Evolutionary conservation across 2,329 filamentous ascomycete species (phyloP).

Genomic region (Ophiostoma quercus): DNA sequence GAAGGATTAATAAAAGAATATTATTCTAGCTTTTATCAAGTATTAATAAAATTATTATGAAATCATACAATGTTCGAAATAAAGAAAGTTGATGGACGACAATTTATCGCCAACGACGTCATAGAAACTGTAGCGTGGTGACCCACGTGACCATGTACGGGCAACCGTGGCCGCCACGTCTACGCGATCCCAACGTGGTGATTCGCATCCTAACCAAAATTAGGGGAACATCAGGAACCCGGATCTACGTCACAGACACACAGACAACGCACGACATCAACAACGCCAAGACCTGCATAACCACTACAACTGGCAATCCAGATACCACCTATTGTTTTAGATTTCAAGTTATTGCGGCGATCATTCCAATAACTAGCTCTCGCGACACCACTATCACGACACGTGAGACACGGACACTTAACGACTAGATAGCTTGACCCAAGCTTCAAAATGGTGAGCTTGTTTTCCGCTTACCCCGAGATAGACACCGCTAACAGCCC

Average conservation of each 20-base stretch:
- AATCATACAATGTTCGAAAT: background rate
- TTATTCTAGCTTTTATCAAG: too few species aligned
- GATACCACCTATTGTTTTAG: background rate
- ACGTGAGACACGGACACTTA: background rate
- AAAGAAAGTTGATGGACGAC: background rate
- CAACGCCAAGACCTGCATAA: background rate
- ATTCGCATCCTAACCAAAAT: background rate
- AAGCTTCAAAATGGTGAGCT: background rate
- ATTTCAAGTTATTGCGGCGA: background rate
- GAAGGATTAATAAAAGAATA: too few species aligned
- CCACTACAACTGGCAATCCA: background rate
- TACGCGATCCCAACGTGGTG: constrained; percentile 3
- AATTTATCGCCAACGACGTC: background rate
- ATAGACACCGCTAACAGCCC: background rate
- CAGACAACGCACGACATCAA: background rate
- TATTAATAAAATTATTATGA: background rate
- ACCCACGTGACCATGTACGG: background rate
- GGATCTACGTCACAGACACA: constrained; percentile 3
- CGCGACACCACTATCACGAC: background rate
- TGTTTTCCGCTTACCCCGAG: background rate
- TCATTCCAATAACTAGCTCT: background rate
- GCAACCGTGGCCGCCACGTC: constrained; percentile 6
- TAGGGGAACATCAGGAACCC: constrained; percentile 5
- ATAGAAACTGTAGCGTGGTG: background rate
- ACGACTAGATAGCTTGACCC: background rate